A percentile compares a stretch with the other conserved stretches of the same genome.
Conservation (phyloP, 768 basidiomycete species). For the Termitomyces sp. region DNA sequence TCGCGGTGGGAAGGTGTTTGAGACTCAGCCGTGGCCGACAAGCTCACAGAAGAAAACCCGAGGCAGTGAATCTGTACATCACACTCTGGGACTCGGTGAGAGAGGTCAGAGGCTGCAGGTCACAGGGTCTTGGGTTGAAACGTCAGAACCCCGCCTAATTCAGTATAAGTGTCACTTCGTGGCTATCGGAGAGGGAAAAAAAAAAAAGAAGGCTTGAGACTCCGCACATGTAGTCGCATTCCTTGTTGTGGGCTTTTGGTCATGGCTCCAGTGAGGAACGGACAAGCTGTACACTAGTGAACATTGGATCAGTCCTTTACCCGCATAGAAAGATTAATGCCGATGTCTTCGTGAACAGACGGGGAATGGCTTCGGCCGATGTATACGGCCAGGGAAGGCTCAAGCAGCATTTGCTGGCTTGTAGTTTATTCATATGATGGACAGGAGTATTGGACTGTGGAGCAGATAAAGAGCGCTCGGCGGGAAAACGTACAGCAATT, state of each 20-base stretch:
- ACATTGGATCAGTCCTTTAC: background rate
- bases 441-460: background rate
- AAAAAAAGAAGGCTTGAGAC: background rate
- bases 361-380: constrained; percentile 6
- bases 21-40: background rate
- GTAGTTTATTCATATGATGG: background rate
- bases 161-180: constrained; percentile 5
- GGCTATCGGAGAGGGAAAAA: constrained; percentile 1
- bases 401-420: background rate
- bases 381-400: constrained; percentile 3
- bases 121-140: constrained; percentile 15
- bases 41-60: constrained; percentile 13
- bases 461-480: background rate
- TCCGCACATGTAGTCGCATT: background rate
- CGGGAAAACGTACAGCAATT: background rate
- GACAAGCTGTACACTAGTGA: background rate
- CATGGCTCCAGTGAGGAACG: too few species aligned
- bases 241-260: background rate
- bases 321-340: background rate
- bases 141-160: constrained; percentile 6
- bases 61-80: constrained; percentile 11
- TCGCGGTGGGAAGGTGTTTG: background rate
- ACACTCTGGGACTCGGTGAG: background rate
- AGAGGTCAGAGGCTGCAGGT: constrained; percentile 2
- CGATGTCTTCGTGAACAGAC: background rate